These are phyloP conservation scores for Aciculosporium take DNA, from an alignment of 2,329 filamentous ascomycete genomes.

Conservation along the genomic window DNA sequence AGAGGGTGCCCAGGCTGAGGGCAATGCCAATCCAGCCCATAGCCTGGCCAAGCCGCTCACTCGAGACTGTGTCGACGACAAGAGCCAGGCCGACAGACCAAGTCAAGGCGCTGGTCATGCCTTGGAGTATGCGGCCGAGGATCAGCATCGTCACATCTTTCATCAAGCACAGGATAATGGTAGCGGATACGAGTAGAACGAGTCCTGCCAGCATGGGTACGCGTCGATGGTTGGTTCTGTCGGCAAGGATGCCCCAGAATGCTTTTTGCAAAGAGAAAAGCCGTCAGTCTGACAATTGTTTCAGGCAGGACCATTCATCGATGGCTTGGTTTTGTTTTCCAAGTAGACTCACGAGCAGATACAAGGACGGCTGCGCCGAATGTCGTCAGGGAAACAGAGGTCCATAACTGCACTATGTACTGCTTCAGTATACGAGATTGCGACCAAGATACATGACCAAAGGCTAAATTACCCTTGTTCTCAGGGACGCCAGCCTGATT, in stretches of 20 bases:
- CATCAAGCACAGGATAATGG: conserved; percentile 18
- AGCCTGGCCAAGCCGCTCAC: conserved; percentile 17
- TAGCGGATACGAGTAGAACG: conserved; percentile 16
- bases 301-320: neutral
- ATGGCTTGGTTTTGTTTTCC: neutral
- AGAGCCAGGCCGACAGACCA: conserved; percentile 24
- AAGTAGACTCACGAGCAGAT: conserved; percentile 16
- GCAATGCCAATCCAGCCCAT: conserved; percentile 21
- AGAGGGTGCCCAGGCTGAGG: conserved; percentile 18
- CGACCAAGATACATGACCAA: neutral
- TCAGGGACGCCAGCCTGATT: conserved; percentile 13
- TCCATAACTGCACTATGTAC: conserved; percentile 19
- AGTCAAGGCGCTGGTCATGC: conserved; percentile 19
- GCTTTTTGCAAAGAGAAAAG: conserved; percentile 10
- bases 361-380: conserved; percentile 18
- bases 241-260: conserved; percentile 22
- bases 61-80: conserved; percentile 20
- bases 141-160: conserved; percentile 18
- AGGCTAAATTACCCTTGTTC: conserved; percentile 8
- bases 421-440: neutral
- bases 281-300: conserved; percentile 1
- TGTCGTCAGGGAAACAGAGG: conserved; percentile 21
- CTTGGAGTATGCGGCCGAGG: conserved; percentile 19
- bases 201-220: conserved; percentile 21
- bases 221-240: conserved; percentile 18